Percentiles rank a stretch among this genome's conserved stretches.
phyloP scores from a whole-genome alignment of 495 filamentous ascomycete genomes.

The Tuber microsphaerosporum region DNA sequence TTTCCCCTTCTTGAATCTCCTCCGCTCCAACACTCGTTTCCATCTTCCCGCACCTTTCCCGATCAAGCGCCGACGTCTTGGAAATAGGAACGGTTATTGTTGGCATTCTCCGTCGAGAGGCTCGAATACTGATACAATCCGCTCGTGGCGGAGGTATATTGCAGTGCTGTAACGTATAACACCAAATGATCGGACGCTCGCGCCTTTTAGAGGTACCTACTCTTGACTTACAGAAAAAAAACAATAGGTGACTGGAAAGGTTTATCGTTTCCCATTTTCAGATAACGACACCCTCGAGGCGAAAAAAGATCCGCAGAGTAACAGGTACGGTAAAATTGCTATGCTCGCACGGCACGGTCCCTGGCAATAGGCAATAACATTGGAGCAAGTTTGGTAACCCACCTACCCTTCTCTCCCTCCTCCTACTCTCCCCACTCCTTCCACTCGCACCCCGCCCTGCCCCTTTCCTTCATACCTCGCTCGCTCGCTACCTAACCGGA shows the following conservation, averaged over 20 bases:
- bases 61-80: conserved; percentile 22
- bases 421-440: conserved; percentile 1
- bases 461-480: not conserved
- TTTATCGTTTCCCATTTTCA: not conserved
- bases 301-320: not conserved
- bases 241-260: not conserved
- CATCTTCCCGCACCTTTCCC: conserved; percentile 22
- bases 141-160: not conserved
- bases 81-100: not conserved
- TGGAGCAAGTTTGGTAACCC: not conserved
- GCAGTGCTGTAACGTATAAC: not conserved
- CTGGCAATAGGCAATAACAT: not conserved
- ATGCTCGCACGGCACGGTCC: not conserved
- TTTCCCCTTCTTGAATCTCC: not conserved
- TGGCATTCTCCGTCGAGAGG: not conserved
- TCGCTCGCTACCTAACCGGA: not conserved
- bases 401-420: not conserved
- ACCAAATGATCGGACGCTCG: not conserved
- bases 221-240: not conserved
- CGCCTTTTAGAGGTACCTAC: not conserved
- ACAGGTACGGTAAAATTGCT: not conserved
- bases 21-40: not conserved
- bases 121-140: not conserved
- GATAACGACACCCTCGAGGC: not conserved
- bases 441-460: not conserved